Conservation (phyloP, 768 basidiomycete species). For the Macrolepiota albuminosa region DNA sequence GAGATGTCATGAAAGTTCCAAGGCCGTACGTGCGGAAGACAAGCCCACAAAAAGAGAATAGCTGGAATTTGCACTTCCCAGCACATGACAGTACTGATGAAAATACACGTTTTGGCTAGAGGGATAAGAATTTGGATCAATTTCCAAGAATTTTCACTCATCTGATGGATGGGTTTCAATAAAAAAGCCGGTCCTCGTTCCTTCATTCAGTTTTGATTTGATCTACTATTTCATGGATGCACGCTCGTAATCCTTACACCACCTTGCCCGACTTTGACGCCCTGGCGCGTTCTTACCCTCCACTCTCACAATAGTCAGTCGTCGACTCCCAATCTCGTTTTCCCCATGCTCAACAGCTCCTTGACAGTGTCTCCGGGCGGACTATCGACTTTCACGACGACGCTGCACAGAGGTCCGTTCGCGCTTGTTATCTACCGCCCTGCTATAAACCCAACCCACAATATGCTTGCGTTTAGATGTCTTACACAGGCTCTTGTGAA, state of each 20-base stretch:
- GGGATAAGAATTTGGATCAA: too few species aligned
- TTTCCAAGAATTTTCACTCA: too few species aligned
- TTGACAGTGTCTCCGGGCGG: slow-evolving; percentile 16
- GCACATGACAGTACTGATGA: too few species aligned
- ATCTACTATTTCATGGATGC: slow-evolving; percentile 25
- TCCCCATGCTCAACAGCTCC: not conserved
- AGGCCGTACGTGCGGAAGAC: too few species aligned
- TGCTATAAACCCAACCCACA: not conserved
- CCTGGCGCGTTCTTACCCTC: slow-evolving; percentile 54
- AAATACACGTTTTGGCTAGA: too few species aligned
- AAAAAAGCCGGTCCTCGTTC: too few species aligned
- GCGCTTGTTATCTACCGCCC: too few species aligned
- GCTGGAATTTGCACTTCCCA: too few species aligned
- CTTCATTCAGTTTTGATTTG: too few species aligned
- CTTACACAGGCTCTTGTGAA: slow-evolving; percentile 76
- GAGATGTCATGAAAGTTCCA: too few species aligned
- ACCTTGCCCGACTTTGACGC: slow-evolving; percentile 48
- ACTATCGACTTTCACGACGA: slow-evolving; percentile 76
- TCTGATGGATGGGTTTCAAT: too few species aligned
- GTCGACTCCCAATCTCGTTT: not conserved
- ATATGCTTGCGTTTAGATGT: slow-evolving; percentile 38
- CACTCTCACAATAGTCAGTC: slow-evolving; percentile 21
- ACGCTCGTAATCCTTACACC: slow-evolving; percentile 36
- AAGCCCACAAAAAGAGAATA: too few species aligned
- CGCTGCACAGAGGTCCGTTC: slow-evolving; percentile 58